Conservation (phyloP, 805 yeast genomes). For the Tanozyma kutaoensis region DNA sequence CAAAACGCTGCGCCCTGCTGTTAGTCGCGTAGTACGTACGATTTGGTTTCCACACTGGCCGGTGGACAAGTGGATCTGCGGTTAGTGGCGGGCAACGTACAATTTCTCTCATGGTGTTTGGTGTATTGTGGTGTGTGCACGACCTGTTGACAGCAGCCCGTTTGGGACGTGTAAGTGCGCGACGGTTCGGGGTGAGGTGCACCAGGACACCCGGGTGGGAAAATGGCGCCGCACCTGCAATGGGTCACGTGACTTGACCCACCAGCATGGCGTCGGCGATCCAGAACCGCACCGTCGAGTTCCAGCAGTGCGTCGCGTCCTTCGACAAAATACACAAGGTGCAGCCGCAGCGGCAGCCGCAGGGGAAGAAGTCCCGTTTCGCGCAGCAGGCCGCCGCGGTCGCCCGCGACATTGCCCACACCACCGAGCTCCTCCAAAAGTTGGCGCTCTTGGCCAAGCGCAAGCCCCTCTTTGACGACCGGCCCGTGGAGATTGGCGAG, state of each 20-base stretch:
- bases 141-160: neutral
- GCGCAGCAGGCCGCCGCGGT: constrained; percentile 62
- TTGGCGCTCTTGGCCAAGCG: constrained; percentile 78
- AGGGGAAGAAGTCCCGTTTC: constrained; percentile 21
- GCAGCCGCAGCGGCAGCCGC: constrained; percentile 3
- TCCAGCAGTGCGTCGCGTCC: constrained; percentile 79
- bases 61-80: constrained; percentile 90
- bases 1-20: constrained; percentile 81
- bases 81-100: too few species aligned
- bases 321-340: constrained; percentile 47
- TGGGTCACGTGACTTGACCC: neutral
- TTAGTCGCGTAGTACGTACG: constrained; percentile 27
- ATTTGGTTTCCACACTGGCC: constrained; percentile 99
- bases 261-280: constrained; percentile 6
- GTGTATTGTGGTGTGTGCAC: constrained; percentile 3
- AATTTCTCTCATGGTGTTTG: constrained; percentile 3
- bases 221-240: neutral
- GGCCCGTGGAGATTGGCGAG: constrained; percentile 88
- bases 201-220: neutral
- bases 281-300: constrained; percentile 84
- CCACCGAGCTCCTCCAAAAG: constrained; percentile 68
- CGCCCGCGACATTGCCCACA: constrained; percentile 80
- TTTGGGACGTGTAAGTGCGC: neutral
- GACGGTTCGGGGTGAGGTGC: neutral
- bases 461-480: constrained; percentile 86